phyloP scores from a whole-genome alignment of 2,329 filamentous ascomycete genomes.

The Paecilomyces sp. region DNA sequence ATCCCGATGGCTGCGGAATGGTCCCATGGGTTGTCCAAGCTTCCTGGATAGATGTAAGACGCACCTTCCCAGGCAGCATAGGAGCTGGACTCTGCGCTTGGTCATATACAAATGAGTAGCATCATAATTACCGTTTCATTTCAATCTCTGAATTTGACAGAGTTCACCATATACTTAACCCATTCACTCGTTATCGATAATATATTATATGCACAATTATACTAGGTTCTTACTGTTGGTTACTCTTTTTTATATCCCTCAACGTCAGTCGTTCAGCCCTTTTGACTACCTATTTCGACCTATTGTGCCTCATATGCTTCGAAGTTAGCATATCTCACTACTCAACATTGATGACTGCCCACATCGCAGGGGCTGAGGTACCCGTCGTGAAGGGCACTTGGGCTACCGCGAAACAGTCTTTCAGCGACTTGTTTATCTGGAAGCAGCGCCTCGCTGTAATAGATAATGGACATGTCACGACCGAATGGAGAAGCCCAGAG shows the following conservation, averaged over 20 bases:
- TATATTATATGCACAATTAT: background rate
- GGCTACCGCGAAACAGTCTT: constrained; percentile 58
- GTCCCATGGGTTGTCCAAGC: background rate
- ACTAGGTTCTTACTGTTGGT: background rate
- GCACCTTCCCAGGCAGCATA: background rate
- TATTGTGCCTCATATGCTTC: background rate
- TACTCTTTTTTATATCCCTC: background rate
- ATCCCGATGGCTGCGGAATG: background rate
- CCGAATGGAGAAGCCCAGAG: background rate
- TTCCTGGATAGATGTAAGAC: background rate
- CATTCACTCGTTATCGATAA: background rate
- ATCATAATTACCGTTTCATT: background rate
- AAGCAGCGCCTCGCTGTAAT: constrained; percentile 59
- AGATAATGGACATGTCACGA: background rate
- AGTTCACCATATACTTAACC: background rate
- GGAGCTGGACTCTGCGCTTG: background rate
- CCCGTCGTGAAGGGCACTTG: constrained; percentile 59
- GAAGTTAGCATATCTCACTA: background rate
- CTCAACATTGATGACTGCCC: background rate
- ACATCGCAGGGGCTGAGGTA: constrained; percentile 50
- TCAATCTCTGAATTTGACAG: background rate
- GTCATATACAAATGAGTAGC: background rate
- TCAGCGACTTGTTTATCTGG: constrained; percentile 63
- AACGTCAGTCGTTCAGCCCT: background rate
- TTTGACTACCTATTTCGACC: background rate